Evolutionary conservation across 495 filamentous ascomycete genomes (phyloP), one percentile per base, ranked within the genome.

Genomic region (Penicilliopsis zonata): DNA sequence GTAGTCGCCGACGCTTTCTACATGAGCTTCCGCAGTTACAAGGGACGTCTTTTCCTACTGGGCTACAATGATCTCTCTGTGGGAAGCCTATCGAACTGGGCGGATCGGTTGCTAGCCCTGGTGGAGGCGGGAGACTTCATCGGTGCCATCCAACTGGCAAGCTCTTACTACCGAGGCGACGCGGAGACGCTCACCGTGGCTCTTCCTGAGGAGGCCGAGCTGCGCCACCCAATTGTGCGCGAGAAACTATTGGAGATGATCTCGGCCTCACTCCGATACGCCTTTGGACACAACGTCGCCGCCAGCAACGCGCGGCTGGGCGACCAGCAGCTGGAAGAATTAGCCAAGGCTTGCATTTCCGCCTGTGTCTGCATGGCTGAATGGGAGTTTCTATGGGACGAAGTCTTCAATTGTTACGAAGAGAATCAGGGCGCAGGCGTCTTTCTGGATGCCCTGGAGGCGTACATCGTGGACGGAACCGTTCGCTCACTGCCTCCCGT

Each of bases 61-160:
- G 88, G 88, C 24, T 84, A 82, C 60, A 85, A 82, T 49, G 90
- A 96, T 45, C 57, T 94, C 6, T 80, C 84, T 2, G 76, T 96
- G 29, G 90, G 90, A 13, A 80, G 76, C 19, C 57, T 98, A 28
- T 95, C 92, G 9, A 96, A 96, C 44, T 98, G 90, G 90, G 90
- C 90, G n/a, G 90, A 98, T 57, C 70, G 90, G 38, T 63, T 98
- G n/a, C 73, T 94, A 33, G 87, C 88, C 1, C 63, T 95, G 36
- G 93, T 98, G 85, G 86, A 96, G 49, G 78, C 84, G 27, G 90
- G 90, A 17, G 84, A 93, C 47, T 92, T 86, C 42, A 84, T 98
- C 42, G 77, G 76, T 5, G 88, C 92, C 5, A 94, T 98, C 32
- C 67, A 72, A 37, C 67, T 95, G 43, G 90, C 90, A 3, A 95